Evolutionary conservation across 805 yeast genomes (phyloP), one percentile per base, ranked within the genome.

Genomic region (Pichia heedii): DNA sequence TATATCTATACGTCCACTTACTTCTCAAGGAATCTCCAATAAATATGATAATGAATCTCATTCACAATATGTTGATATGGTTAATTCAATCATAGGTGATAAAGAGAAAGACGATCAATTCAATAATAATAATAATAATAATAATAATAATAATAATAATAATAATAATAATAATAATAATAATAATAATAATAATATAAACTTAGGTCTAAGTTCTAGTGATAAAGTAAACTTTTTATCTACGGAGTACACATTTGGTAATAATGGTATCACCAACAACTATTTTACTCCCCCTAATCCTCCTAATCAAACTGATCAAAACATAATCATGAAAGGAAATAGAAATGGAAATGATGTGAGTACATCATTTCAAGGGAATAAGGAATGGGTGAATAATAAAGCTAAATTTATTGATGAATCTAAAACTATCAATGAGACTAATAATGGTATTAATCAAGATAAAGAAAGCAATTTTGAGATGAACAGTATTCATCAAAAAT

Each of bases 51-150:
- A 24, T 21, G n/a, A 22, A 12, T 39, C 50, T 4, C 46, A 40
- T 30, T 44, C 44, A 19, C 40, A 40, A 33, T 49, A 44, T 35
- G 43, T 40, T 27, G 46, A 46, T 37, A 49, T 49, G 52, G 52
- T 49, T 37, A 45, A 47, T 5, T 41, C 48, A 6, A 39, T 49
- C 21, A 39, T 48, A 3, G 39, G 36, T 29, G 47, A 27, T 27
- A 27, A 48, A 21, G 43, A 36, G 20, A 38, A 24, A 39, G 32
- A 13, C 21, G 22, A 30, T 18, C 9, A 32, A 32, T 32, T 15
- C 8, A 22, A 32, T 36, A 20, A 19, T 21, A 13, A 9, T 22
- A 18, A 2, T 11, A 8, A 5, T 6, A 16, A 29, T 9, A 19
- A 13, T 18, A 33, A 12, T 9, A 22, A 10, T 8, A 19, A 32